Evolutionary conservation across 2,329 filamentous ascomycete species (phyloP), one percentile per base, ranked within the genome.

Genomic region (Fusarium citri): DNA sequence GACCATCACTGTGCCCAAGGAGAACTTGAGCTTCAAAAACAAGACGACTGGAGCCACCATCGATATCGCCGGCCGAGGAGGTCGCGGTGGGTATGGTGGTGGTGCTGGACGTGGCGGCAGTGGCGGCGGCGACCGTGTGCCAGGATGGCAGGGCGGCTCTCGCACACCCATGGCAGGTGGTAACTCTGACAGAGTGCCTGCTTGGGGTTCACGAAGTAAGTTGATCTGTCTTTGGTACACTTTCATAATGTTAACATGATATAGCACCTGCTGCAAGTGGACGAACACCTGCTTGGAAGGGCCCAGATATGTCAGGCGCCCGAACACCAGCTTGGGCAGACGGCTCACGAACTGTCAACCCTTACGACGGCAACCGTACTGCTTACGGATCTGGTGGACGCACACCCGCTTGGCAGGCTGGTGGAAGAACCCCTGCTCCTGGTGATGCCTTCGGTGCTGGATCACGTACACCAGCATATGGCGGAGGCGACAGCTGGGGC

Each of bases 21-120:
- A 92, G 14, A 88, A 91, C 60, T 83, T 99, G n/a, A 88, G 88
- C 25, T 92, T 97, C 81, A 94, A 95, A 79, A 95, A 99, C 83
- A 92, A 88, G 67, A 81, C 91, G 58, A 95, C 92, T 6, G 94
- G 94, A 47, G 88, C 90, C 59, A 87, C 87, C n/a, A 91, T 97
- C 66, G 91, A 94, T 71, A 89, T 93, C 60, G 88, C 88, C 60
- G 80, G 82, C 53, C 82, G 81, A 56, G 83, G 85, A 53, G 83
- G 85, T 22, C 84, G 85, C 48, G 81, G 81, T 22, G 80, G 80
- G 12, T 82, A 48, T 50, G 64, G 83, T 30, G 83, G 83, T 28
- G 84, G 84, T 56, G 75, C 76, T 72, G 85, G 82, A 41, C 74
- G 79, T 47, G 85, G 80, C 66, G 85, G 82, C 67, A 83, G 82